phyloP scores from a whole-genome alignment of 495 filamentous ascomycete species.

The Aspergillus homomorphus region DNA sequence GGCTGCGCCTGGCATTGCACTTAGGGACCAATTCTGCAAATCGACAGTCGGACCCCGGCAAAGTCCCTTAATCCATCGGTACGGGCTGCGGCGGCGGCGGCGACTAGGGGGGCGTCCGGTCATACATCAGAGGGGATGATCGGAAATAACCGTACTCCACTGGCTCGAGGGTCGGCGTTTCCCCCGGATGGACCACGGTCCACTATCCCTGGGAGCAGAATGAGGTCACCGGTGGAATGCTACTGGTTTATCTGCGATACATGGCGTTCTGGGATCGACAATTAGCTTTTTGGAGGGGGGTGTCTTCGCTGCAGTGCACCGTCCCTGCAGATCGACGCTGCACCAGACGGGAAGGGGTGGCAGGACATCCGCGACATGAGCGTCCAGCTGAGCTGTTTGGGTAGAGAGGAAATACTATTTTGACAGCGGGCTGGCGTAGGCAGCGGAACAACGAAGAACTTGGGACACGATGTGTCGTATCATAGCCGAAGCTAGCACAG shows the following conservation, averaged over 20 bases:
- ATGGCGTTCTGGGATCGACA: constrained; percentile 6
- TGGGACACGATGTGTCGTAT: not conserved
- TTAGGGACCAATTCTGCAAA: not conserved
- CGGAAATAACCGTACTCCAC: constrained; percentile 29
- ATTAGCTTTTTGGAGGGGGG: not conserved
- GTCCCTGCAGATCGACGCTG: constrained; percentile 18
- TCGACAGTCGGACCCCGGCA: not conserved
- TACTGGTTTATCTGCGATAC: not conserved
- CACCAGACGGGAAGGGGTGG: not conserved
- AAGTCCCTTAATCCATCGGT: constrained; percentile 1
- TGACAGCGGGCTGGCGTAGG: constrained; percentile 1
- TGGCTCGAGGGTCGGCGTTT: constrained; percentile 19
- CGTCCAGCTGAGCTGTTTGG: not conserved
- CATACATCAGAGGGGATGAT: constrained; percentile 17
- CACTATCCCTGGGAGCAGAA: constrained; percentile 15
- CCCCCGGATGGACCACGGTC: constrained; percentile 19
- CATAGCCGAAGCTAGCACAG: not conserved
- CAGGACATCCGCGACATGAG: not conserved
- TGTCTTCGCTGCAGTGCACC: not conserved
- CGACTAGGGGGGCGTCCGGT: not conserved
- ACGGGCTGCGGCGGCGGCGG: constrained; percentile 1
- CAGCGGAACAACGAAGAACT: not conserved
- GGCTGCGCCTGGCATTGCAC: not conserved
- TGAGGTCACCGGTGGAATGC: constrained; percentile 34
- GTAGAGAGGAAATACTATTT: not conserved